A percentile compares a stretch with the other conserved stretches of the same genome.
phyloP scores from a whole-genome alignment of 2,329 filamentous ascomycete species.

The Colletotrichum abscissum region DNA sequence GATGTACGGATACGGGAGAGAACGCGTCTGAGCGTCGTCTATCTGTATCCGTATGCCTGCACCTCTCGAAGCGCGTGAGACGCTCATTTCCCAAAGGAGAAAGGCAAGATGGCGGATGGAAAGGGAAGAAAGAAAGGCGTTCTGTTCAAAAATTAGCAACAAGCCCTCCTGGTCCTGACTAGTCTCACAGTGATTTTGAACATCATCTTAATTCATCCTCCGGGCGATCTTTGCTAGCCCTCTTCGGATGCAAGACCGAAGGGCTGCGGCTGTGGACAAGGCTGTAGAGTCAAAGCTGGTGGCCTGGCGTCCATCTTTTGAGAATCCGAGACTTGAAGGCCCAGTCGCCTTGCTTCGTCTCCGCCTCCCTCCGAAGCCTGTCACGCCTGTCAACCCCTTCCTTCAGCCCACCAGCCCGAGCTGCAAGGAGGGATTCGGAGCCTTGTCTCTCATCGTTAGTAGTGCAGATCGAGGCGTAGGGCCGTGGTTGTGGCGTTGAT shows the following conservation, averaged over 20 bases:
- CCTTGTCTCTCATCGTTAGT: not conserved
- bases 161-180: conserved; percentile 1
- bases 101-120: no score
- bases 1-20: not conserved
- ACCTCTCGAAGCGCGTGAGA: not conserved
- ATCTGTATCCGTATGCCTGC: not conserved
- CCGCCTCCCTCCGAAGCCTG: not conserved
- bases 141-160: not conserved
- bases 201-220: not conserved
- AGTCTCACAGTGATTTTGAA: conserved; percentile 4
- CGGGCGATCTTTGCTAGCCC: conserved; percentile 7
- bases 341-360: conserved; percentile 9
- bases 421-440: conserved; percentile 4
- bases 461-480: conserved; percentile 15
- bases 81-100: not conserved
- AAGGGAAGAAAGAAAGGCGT: not conserved
- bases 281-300: conserved; percentile 8
- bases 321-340: not conserved
- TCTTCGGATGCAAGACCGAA: conserved; percentile 15
- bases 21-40: not conserved
- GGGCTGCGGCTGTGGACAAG: conserved; percentile 6
- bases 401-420: not conserved
- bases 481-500: conserved; percentile 4
- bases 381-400: not conserved
- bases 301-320: conserved; percentile 7